Evolutionary conservation across 1,284 basidiomycete genomes (phyloP), one percentile per base, ranked within the genome.

Genomic region (Ustilago cynodontis): DNA sequence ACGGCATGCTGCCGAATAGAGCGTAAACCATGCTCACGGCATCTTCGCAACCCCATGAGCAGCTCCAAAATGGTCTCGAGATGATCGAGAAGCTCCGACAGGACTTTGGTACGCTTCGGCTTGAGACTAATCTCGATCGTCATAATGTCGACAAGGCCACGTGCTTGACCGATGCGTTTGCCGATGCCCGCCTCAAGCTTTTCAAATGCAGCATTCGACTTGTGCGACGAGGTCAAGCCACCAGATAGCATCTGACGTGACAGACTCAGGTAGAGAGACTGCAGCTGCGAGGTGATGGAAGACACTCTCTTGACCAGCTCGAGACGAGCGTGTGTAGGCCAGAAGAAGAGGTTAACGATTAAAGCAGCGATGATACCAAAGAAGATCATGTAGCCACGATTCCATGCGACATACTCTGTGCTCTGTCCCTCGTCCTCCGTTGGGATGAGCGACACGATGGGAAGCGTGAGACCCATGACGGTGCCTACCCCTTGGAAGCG

Each of bases 71-170:
- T 82, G 3, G 79, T 82, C 31, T 88, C 84, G 8, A 86, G 73
- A 6, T 83, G 81, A 39, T 87, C 86, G 16, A 88, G 83, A 45
- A 88, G 80, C 59, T 87, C 86, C 4, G 78, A 78, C 53, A 88
- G 85, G 18, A 88, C 78, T 37, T 78, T 80, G 61, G 86, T 85
- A 0, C 88, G 88, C 57, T 88, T 87, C 8, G 87, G 88, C 1
- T 88, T 83, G 28, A 88, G 85, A 16, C 87, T 87, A 10, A 88
- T 49, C 71, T 88, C 88, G 51, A 84, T 82, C 20, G 79, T 77
- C 71, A 81, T 79, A 22, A 71, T 63, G 0, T 26, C 35, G 77
- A 87, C 81, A 28, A 88, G 85, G 82, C 63, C 86, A 78, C 74
- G 85, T 79, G 16, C 86, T 82, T 63, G 86, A 54, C 56, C 81